phyloP scores from a whole-genome alignment of 2,329 filamentous ascomycete species.

The Venturia oleaginea region DNA sequence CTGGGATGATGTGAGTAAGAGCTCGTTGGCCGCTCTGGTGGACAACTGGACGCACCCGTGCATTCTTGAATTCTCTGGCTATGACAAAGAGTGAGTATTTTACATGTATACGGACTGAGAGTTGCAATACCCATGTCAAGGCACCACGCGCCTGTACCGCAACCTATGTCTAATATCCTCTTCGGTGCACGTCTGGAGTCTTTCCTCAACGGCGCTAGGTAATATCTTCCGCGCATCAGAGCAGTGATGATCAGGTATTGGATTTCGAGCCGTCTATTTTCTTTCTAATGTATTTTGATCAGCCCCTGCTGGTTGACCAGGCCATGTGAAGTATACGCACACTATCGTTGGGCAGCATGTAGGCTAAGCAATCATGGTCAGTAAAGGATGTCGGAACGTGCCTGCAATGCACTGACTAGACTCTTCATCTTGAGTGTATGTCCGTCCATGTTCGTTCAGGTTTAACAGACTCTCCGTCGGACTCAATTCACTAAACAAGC shows the following conservation, averaged over 20 bases:
- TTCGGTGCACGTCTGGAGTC: slow-evolving; percentile 20
- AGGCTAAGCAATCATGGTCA: slow-evolving; percentile 14
- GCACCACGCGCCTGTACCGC: slow-evolving; percentile 34
- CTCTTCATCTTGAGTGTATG: slow-evolving; percentile 15
- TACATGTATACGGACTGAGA: not conserved
- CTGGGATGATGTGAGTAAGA: slow-evolving; percentile 18
- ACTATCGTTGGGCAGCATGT: slow-evolving; percentile 18
- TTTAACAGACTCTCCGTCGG: slow-evolving; percentile 15
- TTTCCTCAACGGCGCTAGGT: slow-evolving; percentile 28
- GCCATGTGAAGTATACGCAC: slow-evolving; percentile 13
- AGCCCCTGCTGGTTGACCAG: not conserved
- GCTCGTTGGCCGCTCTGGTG: slow-evolving; percentile 16
- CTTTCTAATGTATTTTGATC: slow-evolving; percentile 20
- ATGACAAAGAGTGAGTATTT: not conserved
- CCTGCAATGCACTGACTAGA: slow-evolving; percentile 14
- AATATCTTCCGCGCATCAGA: slow-evolving; percentile 26
- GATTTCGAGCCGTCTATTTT: slow-evolving; percentile 30
- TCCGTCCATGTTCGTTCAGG: slow-evolving; percentile 17
- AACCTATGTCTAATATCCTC: slow-evolving; percentile 33
- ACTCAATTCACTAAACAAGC: slow-evolving; percentile 12
- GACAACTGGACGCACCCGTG: slow-evolving; percentile 19
- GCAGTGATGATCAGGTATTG: slow-evolving; percentile 31
- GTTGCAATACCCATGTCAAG: slow-evolving; percentile 31
- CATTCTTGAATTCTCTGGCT: slow-evolving; percentile 27
- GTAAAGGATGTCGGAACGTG: not conserved